Evolutionary conservation across 2,329 filamentous ascomycete genomes (phyloP), one percentile per base, ranked within the genome.

Genomic region (Cladosporium oxysporum): DNA sequence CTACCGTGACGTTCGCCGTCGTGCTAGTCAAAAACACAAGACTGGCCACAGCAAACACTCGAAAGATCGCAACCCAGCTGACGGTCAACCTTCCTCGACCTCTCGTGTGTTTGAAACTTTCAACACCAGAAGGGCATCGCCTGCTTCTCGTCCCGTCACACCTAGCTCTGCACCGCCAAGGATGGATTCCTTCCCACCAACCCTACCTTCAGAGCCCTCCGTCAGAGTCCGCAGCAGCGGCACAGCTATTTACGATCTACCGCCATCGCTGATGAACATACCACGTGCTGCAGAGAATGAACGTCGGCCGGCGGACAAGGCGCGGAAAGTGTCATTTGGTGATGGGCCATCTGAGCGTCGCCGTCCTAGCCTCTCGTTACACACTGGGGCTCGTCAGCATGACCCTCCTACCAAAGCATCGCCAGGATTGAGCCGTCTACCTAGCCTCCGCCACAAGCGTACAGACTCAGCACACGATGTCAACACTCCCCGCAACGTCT

Each of bases 51-150:
- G 62, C 53, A 66, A 65, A 26, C 66, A 47, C 21, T 41, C 47
- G 65, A 57, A 37, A 60, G 61, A 21, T 68, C 71, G 28, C 66
- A 33, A 26, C 16, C 23, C 71, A 6, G 50, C 68, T 8, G 71
- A 70, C 29, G 68, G 61, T 41, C 67, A 68, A 10, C 57, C 65
- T 16, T 69, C 70, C 8, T 66, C 71, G 4, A 63, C 68, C n/a
- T 66, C 72, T 16, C 52, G 62, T 12, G 28, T 29, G 2, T 55
- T 31, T 4, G 52, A 55, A 2, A 69, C n/a, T 57, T 71, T 41
- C 71, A 71, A 5, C 69, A 76, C 65, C 71, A 76, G 65, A 73
- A 71, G 66, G 72, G 71, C 6, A 60, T 60, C 63, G 26, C 58
- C 63, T 37, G n/a, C 53, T 28, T 53, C 44, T 29, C 63, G 63